Evolutionary conservation across 208 protist species (phyloP), one percentile per base, ranked within the genome.

Genomic region (Trypanosoma brucei): DNA sequence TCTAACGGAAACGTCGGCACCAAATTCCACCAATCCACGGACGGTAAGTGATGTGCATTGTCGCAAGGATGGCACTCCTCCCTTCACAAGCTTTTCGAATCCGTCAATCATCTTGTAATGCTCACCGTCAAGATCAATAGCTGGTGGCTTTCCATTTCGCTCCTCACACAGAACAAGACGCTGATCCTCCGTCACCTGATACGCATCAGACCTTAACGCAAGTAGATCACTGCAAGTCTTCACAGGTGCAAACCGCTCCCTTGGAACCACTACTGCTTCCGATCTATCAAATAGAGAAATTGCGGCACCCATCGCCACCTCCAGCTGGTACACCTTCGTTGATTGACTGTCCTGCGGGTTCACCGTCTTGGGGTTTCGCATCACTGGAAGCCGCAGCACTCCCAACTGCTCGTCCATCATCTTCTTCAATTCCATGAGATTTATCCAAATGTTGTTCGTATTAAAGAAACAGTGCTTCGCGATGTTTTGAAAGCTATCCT

Each of bases 391-490:
- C 22, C 76, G 78, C 8, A 96, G 73, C 13, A 72, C 73, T 56
- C 83, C 86, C 34, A 66, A 52, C 55, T 89, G 39, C 42, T 61
- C 30, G 35, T 91, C 75, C 81, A 95, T 88, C 52, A 73, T 63
- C 36, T 58, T 65, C 59, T 95, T 70, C 46, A 98, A 83, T 39
- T 92, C 83, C 8, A 72, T 63, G 30, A 99, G 75, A 55, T 93
- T 78, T 22, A 99, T 68, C 98, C 98, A 99, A 38, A 99, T 66
- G 83, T 99, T 99, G 85, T 99, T 99, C 14, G 98, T 99, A 80
- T 99, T 99, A 81, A 99, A 99, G 76, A 98, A 97, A 49, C 85
- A 84, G 83, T 99, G 97, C 68, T 97, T 98, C 50, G 76, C 70
- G 59, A 99, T 96, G 61, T 97, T 88, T 67, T 98, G 96, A 82